Conservation (phyloP, 495 filamentous ascomycete genomes). For the Xanthoparmelia taractica region DNA sequence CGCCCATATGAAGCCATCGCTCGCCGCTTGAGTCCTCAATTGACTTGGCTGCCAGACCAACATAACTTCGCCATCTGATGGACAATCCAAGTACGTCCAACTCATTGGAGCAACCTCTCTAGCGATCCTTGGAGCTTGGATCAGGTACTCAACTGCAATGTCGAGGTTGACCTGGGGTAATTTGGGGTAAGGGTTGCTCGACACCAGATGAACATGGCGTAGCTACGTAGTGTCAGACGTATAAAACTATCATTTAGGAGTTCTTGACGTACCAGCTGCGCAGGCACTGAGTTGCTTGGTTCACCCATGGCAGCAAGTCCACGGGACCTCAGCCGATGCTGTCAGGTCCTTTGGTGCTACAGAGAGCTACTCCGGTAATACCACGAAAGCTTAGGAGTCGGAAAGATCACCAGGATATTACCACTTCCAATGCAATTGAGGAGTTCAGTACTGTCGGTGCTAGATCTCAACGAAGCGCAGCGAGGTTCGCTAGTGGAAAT, state of each 20-base stretch:
- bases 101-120: slow-evolving; percentile 69
- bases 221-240: slow-evolving; percentile 44
- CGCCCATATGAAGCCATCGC: slow-evolving; percentile 87
- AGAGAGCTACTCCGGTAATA: neutral
- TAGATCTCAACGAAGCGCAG: neutral
- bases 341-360: neutral
- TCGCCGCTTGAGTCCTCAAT: slow-evolving; percentile 64
- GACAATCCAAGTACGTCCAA: slow-evolving; percentile 84
- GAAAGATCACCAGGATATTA: neutral
- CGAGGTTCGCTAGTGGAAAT: neutral
- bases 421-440: neutral
- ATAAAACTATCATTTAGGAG: slow-evolving; percentile 1
- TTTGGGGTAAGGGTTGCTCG: slow-evolving; percentile 62
- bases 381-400: neutral
- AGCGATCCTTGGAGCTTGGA: slow-evolving; percentile 70
- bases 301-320: slow-evolving; percentile 48
- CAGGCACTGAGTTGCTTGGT: slow-evolving; percentile 55
- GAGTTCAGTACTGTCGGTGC: neutral
- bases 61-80: slow-evolving; percentile 69
- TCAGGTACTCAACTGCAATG: slow-evolving; percentile 67
- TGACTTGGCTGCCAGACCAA: slow-evolving; percentile 78
- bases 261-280: slow-evolving; percentile 47
- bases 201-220: slow-evolving; percentile 80
- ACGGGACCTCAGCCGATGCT: neutral
- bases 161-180: slow-evolving; percentile 57